Evolutionary conservation across 2,329 filamentous ascomycete species (phyloP), one percentile per base, ranked within the genome.

Genomic region (Botrytis sinoallii): DNA sequence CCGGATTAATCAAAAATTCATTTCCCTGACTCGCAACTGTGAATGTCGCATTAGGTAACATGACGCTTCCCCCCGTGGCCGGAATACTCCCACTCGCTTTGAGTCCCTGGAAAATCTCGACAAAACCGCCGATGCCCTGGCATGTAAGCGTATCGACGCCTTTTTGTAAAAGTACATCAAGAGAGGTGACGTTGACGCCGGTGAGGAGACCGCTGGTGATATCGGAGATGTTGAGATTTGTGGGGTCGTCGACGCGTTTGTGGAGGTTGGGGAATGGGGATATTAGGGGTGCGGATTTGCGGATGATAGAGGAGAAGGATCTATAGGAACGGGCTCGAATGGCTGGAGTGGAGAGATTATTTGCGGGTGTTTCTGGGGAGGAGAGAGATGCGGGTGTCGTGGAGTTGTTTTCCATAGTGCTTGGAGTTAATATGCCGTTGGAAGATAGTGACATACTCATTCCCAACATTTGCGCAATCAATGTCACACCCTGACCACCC

Each of bases 121-220:
- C 38, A 3, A 72, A 48, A 1, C 70, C 70, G 1, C 70, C 70
- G 2, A 72, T 22, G 0, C 70, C 70, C 20, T 44, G 6, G n/a
- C 70, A 72, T 3, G 70, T 72, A 18, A 72, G 70, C 1, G 38
- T 29, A 46, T 68, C 14, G 14, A 60, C 70, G 20, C 70, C 48
- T 38, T 68, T 72, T 59, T 72, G 70, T 1, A 68, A 0, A 22
- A 72, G 7, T 1, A 38, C 14, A 14, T 72, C 29, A 6, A 72
- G 35, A 16, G 70, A 68, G 40, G 70, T 72, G 20, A 67, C 48
- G 29, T 72, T 72, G 12, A 72, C 48, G 9, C 70, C 70, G 3
- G 12, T 60, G n/a, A 72, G 22, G 3, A 72, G 57, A 3, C 29
- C 61, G 6, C 29, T 22, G 3, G 65, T 40, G 35, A 68, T 55